These are phyloP conservation scores for Linum lewisii DNA, from an alignment of 345 rosid genomes.

Conservation along the genomic window DNA sequence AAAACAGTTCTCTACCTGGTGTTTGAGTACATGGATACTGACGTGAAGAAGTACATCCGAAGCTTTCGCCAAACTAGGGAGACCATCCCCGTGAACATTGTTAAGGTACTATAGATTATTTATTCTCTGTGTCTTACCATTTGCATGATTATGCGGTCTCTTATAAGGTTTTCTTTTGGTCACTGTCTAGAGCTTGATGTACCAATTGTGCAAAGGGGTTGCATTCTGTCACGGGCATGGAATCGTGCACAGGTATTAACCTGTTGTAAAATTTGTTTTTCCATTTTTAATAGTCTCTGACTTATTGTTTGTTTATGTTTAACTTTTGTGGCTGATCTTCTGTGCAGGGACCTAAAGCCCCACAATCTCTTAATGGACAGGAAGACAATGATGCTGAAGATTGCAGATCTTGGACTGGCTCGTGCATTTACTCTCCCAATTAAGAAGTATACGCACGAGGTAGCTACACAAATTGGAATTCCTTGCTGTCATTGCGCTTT, in stretches of 20 bases:
- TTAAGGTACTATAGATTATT: constrained; percentile 36
- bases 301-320: neutral
- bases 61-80: constrained; percentile 57
- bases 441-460: constrained; percentile 96
- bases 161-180: too few relatives aligned
- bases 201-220: constrained; percentile 89
- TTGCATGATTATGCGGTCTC: too few relatives aligned
- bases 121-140: neutral
- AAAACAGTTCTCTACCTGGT: constrained; percentile 6
- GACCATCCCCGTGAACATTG: constrained; percentile 34
- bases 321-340: too few relatives aligned
- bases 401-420: constrained; percentile 94
- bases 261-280: neutral
- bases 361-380: constrained; percentile 86
- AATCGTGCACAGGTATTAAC: constrained; percentile 70
- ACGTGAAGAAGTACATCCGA: constrained; percentile 34
- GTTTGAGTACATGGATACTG: constrained; percentile 8
- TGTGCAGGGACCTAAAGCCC: constrained; percentile 84
- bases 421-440: constrained; percentile 84
- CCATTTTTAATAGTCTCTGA: neutral
- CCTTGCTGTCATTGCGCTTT: neutral
- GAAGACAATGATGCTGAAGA: constrained; percentile 63
- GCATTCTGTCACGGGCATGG: constrained; percentile 97
- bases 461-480: constrained; percentile 7
- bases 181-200: constrained; percentile 74